A percentile compares a stretch with the other conserved stretches of the same genome.
Conservation (phyloP, 1,284 basidiomycete genomes). For the Rhodotorula sp. region DNA sequence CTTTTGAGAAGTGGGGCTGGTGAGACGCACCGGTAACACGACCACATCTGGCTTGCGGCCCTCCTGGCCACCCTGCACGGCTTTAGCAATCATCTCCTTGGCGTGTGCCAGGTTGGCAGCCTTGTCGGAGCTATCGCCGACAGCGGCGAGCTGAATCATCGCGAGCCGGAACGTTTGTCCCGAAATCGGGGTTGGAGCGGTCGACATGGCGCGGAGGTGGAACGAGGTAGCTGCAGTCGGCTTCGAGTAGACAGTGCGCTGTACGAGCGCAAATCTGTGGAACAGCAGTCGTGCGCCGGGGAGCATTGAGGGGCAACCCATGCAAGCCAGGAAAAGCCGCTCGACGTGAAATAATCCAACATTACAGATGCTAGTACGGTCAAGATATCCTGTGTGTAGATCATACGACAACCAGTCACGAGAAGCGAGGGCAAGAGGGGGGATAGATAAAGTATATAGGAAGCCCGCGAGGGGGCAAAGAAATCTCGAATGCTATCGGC, state of each 20-base stretch:
- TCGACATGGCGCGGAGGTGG: slow-evolving; percentile 10
- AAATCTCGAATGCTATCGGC: too few species aligned
- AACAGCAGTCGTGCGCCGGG: too few species aligned
- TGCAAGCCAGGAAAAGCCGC: too few species aligned
- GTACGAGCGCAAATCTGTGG: not conserved
- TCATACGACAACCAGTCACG: too few species aligned
- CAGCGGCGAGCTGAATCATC: slow-evolving; percentile 69
- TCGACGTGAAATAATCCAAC: too few species aligned
- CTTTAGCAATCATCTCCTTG: slow-evolving; percentile 53
- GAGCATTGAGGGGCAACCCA: too few species aligned
- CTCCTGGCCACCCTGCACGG: slow-evolving; percentile 54
- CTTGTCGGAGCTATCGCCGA: slow-evolving; percentile 67
- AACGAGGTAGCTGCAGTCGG: not conserved
- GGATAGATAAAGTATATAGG: too few species aligned
- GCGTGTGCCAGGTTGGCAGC: slow-evolving; percentile 73
- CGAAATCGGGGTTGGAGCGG: slow-evolving; percentile 17
- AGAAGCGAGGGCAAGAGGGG: too few species aligned
- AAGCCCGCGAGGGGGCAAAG: too few species aligned
- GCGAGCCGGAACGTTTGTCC: slow-evolving; percentile 68
- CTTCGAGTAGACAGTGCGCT: too few species aligned
- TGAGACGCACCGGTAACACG: slow-evolving; percentile 67
- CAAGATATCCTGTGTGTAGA: too few species aligned
- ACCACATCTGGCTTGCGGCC: slow-evolving; percentile 71
- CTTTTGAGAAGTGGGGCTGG: not conserved
- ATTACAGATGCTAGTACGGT: too few species aligned